Conservation (phyloP, 2,329 filamentous ascomycete species). For the Colletotrichum sp. region DNA sequence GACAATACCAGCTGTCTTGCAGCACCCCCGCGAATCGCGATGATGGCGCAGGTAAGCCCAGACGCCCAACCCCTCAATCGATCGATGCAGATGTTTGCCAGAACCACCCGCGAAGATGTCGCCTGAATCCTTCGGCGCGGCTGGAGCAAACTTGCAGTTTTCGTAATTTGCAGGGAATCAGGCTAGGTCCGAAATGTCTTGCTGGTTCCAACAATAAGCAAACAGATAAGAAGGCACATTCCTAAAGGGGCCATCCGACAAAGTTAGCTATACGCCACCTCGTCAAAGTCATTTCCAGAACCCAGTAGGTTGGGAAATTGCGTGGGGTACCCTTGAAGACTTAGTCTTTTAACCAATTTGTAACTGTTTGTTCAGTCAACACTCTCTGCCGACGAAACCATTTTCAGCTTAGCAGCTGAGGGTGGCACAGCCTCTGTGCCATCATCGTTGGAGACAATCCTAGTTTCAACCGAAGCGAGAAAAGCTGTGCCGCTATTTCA, state of each 20-base stretch:
- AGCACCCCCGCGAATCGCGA: not conserved
- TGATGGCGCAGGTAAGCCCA: not conserved
- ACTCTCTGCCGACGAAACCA: not conserved
- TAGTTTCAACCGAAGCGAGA: not conserved
- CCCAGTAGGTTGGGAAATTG: not conserved
- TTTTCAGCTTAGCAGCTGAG: not conserved
- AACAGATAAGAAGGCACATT: not conserved
- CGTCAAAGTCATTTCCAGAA: not conserved
- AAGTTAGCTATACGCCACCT: not conserved
- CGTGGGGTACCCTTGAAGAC: not conserved
- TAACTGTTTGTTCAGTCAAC: accelerated
- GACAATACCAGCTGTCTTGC: no score
- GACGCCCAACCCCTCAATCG: not conserved
- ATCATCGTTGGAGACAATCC: accelerated
- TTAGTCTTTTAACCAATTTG: accelerated
- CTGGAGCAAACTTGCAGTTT: not conserved
- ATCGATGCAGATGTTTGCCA: not conserved
- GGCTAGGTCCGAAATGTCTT: not conserved
- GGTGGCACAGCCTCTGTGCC: not conserved
- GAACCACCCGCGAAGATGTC: not conserved
- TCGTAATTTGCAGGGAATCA: not conserved
- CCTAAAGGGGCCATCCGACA: not conserved
- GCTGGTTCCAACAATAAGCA: not conserved
- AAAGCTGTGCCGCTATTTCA: not conserved
- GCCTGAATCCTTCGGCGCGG: not conserved